Evolutionary conservation across 306 rosid species (phyloP).

Genomic region (Inga oerstediana): DNA sequence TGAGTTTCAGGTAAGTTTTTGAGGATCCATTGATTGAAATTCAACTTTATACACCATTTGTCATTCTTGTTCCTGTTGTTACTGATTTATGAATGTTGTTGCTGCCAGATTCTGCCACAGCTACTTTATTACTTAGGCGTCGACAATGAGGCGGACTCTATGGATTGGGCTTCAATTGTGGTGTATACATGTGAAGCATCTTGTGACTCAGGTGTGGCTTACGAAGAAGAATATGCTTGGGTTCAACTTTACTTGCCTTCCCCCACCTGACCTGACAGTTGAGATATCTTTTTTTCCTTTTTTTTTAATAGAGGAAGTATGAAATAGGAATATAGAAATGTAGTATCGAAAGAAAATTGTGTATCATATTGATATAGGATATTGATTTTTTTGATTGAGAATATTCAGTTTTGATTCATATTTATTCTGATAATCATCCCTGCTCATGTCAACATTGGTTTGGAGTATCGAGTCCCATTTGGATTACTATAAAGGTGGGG

Average conservation of each 20-base stretch:
- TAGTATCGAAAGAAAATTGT: no score
- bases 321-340: no score
- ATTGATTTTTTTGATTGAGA: neutral
- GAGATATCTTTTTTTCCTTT: neutral
- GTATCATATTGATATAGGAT: neutral
- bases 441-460: neutral
- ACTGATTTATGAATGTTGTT: constrained; percentile 31
- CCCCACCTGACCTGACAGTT: neutral
- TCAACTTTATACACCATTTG: no score
- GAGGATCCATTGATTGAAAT: no score
- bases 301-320: no score
- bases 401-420: neutral
- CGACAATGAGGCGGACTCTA: constrained; percentile 57
- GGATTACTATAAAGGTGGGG: neutral
- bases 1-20: no score
- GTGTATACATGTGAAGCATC: constrained; percentile 72
- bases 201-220: constrained; percentile 53
- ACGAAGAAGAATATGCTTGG: constrained; percentile 72
- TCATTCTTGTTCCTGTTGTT: no score
- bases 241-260: constrained; percentile 59
- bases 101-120: constrained; percentile 71
- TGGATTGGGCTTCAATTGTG: constrained; percentile 75
- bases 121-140: constrained; percentile 63
- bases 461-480: neutral
- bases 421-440: neutral